Evolutionary conservation across 2,329 filamentous ascomycete species (phyloP).

Genomic region (Botrytis deweyae): DNA sequence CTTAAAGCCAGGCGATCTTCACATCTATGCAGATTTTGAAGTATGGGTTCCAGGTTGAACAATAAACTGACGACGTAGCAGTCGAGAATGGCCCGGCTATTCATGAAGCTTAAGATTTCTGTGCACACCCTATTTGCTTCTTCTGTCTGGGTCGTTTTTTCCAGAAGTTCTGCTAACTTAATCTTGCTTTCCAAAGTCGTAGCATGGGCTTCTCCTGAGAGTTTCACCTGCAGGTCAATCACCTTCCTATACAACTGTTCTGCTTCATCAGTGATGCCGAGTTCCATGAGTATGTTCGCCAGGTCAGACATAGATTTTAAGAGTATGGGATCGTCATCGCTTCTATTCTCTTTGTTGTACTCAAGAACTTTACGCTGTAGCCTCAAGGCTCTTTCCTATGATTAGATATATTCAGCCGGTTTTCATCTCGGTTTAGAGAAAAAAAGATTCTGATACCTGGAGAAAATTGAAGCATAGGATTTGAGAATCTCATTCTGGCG

Average conservation of each 20-base stretch:
- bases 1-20: too few species aligned
- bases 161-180: not conserved
- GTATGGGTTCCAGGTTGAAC: too few species aligned
- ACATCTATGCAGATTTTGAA: too few species aligned
- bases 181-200: not conserved
- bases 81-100: too few species aligned
- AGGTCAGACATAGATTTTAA: not conserved
- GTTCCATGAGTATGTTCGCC: not conserved
- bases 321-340: not conserved
- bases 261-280: not conserved
- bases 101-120: not conserved
- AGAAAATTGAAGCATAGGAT: not conserved
- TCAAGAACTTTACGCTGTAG: not conserved
- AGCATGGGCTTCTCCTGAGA: not conserved
- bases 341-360: too few species aligned
- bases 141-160: too few species aligned
- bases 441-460: not conserved
- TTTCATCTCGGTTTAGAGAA: not conserved
- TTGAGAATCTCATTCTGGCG: too few species aligned
- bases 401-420: not conserved
- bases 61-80: too few species aligned
- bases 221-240: not conserved
- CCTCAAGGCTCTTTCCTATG: not conserved
- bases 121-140: not conserved
- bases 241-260: not conserved